Evolutionary conservation across 2,329 filamentous ascomycete species (phyloP).

Genomic region (Microdochium nivale): DNA sequence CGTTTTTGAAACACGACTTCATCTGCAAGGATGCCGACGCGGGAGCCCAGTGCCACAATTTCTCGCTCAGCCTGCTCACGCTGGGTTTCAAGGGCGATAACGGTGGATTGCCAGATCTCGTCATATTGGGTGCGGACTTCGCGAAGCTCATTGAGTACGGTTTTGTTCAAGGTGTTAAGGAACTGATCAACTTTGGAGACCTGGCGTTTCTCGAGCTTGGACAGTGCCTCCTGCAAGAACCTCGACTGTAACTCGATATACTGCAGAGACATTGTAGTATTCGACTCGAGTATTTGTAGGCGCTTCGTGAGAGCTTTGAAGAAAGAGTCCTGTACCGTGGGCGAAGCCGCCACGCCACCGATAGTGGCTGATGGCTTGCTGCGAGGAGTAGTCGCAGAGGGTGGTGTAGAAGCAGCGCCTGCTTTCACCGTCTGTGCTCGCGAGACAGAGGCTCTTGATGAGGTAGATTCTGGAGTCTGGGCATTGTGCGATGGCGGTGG

Average conservation of each 20-base stretch:
- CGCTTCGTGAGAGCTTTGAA: conserved; percentile 96
- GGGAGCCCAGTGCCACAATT: conserved; percentile 69
- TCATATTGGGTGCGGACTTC: conserved; percentile 81
- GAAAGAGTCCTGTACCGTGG: conserved; percentile 92
- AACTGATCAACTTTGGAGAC: conserved; percentile 75
- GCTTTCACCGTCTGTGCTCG: not conserved
- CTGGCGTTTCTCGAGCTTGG: conserved; percentile 80
- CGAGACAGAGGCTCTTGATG: not conserved
- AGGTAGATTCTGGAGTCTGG: not conserved
- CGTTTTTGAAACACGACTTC: conserved; percentile 82
- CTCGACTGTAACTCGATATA: conserved; percentile 96
- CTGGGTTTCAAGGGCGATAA: conserved; percentile 83
- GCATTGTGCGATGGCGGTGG: not conserved
- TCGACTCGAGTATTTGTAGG: conserved; percentile 81
- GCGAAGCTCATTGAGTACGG: conserved; percentile 73
- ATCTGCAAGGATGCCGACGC: conserved; percentile 85
- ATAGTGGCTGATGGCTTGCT: conserved; percentile 10
- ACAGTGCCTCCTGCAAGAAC: conserved; percentile 79
- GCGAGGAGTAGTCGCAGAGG: conserved; percentile 13
- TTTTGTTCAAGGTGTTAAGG: conserved; percentile 76
- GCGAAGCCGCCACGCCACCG: conserved; percentile 43
- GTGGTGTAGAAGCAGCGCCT: not conserved
- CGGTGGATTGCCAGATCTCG: conserved; percentile 91
- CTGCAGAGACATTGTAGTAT: conserved; percentile 84
- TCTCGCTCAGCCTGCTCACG: conserved; percentile 77